phyloP scores from a whole-genome alignment of 1,139 yeast species.

The Candida sanyaensis region DNA sequence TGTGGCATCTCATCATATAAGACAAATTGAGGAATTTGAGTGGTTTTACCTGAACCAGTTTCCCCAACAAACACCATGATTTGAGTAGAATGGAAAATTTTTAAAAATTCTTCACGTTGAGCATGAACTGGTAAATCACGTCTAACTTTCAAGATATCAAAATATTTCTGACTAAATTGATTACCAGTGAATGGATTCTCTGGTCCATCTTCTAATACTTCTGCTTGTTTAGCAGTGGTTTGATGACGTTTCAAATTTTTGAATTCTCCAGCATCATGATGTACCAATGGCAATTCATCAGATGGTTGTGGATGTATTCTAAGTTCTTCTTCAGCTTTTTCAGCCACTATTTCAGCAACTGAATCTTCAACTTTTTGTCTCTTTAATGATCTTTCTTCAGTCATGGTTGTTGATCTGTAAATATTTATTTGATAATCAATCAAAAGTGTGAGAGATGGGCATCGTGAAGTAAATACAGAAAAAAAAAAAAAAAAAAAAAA shows the following conservation, averaged over 20 bases:
- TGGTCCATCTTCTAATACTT: constrained; percentile 59
- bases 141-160: constrained; percentile 74
- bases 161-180: constrained; percentile 62
- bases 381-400: constrained; percentile 18
- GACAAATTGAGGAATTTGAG: constrained; percentile 96
- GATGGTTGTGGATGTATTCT: constrained; percentile 35
- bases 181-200: constrained; percentile 80
- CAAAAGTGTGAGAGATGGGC: not conserved
- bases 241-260: constrained; percentile 55
- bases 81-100: constrained; percentile 81
- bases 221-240: constrained; percentile 76
- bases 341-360: constrained; percentile 24
- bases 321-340: constrained; percentile 48
- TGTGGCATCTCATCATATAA: constrained; percentile 91
- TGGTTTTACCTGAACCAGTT: constrained; percentile 97
- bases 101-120: constrained; percentile 85
- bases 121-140: constrained; percentile 92
- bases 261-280: constrained; percentile 59
- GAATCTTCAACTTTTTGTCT: constrained; percentile 20
- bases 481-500: not conserved
- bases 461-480: not conserved
- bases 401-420: not conserved
- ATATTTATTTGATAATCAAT: not conserved
- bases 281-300: constrained; percentile 17
- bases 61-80: constrained; percentile 99